phyloP scores from a whole-genome alignment of 106 monocot species.

The Dendrobium nobile region DNA sequence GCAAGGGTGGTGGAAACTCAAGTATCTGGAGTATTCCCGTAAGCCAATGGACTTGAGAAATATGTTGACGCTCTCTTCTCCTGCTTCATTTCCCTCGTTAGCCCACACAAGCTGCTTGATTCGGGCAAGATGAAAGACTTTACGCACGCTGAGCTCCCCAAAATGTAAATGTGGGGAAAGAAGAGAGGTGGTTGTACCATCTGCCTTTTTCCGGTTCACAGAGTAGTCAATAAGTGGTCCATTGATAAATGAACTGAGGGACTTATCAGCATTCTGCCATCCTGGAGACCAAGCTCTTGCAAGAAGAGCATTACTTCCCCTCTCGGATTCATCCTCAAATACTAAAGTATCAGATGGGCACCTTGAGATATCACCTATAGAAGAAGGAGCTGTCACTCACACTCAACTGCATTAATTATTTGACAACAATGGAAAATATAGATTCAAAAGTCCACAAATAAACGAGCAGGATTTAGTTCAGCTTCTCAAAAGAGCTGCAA shows the following conservation, averaged over 20 bases:
- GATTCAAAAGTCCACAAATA: neutral
- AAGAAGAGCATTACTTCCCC: constrained; percentile 88
- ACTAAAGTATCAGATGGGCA: constrained; percentile 61
- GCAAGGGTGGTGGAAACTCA: constrained; percentile 85
- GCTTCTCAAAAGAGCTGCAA: no score
- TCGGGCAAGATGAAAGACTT: constrained; percentile 78
- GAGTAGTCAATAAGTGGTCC: constrained; percentile 74
- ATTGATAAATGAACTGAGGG: constrained; percentile 59
- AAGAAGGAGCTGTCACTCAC: neutral
- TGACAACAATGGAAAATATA: neutral
- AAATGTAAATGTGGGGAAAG: constrained; percentile 92
- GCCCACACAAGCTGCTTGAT: constrained; percentile 93
- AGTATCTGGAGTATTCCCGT: constrained; percentile 82
- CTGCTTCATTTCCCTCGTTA: constrained; percentile 71
- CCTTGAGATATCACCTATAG: constrained; percentile 41
- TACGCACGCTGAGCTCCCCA: constrained; percentile 85
- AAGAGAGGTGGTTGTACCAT: constrained; percentile 82
- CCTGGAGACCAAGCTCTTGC: constrained; percentile 95
- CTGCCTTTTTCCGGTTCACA: constrained; percentile 68
- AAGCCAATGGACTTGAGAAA: constrained; percentile 83
- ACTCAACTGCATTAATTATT: neutral
- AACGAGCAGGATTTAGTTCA: neutral
- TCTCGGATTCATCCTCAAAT: constrained; percentile 85
- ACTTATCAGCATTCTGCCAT: constrained; percentile 85
- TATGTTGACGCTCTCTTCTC: constrained; percentile 79